Percentiles rank a stretch among this genome's conserved stretches.
These are phyloP conservation scores for Solanum raphanifolium DNA, from an alignment of 257 asterid species.

Conservation along the genomic window DNA sequence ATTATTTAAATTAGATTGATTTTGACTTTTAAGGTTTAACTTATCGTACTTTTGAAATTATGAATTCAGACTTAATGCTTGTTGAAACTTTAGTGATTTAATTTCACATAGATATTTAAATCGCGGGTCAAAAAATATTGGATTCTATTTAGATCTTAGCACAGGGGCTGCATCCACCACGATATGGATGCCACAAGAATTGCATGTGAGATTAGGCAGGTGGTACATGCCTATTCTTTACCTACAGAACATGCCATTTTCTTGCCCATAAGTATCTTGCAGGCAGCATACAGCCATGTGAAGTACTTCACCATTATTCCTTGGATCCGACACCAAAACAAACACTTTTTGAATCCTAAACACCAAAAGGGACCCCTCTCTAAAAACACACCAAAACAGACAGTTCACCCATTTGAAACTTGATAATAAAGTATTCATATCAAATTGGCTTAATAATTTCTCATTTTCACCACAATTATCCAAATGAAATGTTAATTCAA, in stretches of 20 bases:
- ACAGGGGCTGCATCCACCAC: neutral
- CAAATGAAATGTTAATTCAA: neutral
- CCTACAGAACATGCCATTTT: neutral
- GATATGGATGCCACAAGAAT: neutral
- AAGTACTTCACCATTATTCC: neutral
- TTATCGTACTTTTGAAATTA: neutral
- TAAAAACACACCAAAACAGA: neutral
- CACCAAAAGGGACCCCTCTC: too few species aligned
- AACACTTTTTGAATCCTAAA: neutral
- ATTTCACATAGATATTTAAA: neutral
- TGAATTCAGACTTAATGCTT: neutral
- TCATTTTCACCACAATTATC: neutral
- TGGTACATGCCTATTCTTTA: neutral
- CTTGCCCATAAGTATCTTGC: neutral
- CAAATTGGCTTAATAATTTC: neutral
- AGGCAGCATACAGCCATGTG: neutral
- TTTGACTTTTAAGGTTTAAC: neutral
- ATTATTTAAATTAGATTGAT: neutral
- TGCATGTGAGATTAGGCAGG: constrained; percentile 3
- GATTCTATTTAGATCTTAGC: neutral
- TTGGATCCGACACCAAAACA: neutral
- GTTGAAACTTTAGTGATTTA: neutral
- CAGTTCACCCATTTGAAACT: neutral
- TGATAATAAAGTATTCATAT: neutral
- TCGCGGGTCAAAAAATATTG: neutral